These are phyloP conservation scores for Cladosporium velox DNA, from an alignment of 2,329 filamentous ascomycete species.

Conservation along the genomic window DNA sequence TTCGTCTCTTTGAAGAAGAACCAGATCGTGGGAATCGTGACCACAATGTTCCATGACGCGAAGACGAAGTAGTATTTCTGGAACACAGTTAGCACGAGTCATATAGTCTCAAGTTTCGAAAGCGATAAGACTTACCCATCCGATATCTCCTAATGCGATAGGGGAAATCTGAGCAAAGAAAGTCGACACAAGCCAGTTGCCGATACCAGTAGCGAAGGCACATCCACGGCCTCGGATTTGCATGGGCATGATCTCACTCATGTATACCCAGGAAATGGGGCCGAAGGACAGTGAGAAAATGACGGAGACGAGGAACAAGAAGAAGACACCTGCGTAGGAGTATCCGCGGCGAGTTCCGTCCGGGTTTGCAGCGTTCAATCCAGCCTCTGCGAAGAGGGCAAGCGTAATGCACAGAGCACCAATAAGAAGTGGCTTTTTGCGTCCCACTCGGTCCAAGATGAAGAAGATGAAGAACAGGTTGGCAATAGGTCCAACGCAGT, in stretches of 20 bases:
- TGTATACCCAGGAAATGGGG: constrained; percentile 64
- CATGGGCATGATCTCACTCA: constrained; percentile 67
- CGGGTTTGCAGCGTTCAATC: constrained; percentile 55
- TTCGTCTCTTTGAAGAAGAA: constrained; percentile 59
- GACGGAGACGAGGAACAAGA: constrained; percentile 63
- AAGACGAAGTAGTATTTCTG: constrained; percentile 62
- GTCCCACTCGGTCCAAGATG: constrained; percentile 56
- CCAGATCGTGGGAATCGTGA: constrained; percentile 51
- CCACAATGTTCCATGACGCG: constrained; percentile 51
- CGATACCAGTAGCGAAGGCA: constrained; percentile 59
- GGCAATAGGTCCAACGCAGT: constrained; percentile 58
- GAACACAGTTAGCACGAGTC: not conserved
- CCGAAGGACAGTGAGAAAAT: constrained; percentile 63
- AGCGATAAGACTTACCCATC: constrained; percentile 43
- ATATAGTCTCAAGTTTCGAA: not conserved
- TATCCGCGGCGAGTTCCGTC: constrained; percentile 47
- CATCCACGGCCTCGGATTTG: constrained; percentile 63
- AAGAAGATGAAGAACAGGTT: constrained; percentile 63
- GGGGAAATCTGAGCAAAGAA: constrained; percentile 62
- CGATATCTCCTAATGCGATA: constrained; percentile 50
- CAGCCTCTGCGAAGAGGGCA: constrained; percentile 61
- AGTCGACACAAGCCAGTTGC: constrained; percentile 62
- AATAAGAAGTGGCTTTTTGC: constrained; percentile 56
- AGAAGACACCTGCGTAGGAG: constrained; percentile 64
- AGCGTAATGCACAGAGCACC: constrained; percentile 58